Conservation (phyloP, 805 yeast genomes). For the Lachancea dasiensis region DNA sequence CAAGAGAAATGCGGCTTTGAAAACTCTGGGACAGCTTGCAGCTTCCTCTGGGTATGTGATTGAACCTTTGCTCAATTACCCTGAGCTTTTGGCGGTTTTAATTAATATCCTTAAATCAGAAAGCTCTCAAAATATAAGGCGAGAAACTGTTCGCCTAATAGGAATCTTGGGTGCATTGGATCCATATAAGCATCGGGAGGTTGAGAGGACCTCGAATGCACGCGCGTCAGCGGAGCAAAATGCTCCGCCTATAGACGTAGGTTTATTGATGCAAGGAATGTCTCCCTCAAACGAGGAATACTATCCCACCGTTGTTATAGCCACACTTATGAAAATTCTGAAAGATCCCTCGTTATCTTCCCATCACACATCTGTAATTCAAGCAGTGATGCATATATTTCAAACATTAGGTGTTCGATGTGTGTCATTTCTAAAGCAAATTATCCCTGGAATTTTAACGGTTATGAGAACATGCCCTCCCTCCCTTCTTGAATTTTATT, state of each 20-base stretch:
- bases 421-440: conserved; percentile 80
- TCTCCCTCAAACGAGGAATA: conserved; percentile 91
- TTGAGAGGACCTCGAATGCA: conserved; percentile 61
- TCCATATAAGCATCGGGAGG: conserved; percentile 91
- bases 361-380: conserved; percentile 90
- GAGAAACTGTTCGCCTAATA: conserved; percentile 82
- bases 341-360: conserved; percentile 78
- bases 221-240: conserved; percentile 58
- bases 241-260: conserved; percentile 86
- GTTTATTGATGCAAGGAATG: conserved; percentile 86
- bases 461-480: conserved; percentile 82
- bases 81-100: conserved; percentile 76
- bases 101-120: conserved; percentile 80
- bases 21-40: conserved; percentile 81
- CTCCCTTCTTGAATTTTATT: conserved; percentile 76
- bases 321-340: conserved; percentile 73
- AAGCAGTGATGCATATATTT: conserved; percentile 86
- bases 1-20: conserved; percentile 85
- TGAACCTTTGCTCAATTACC: conserved; percentile 87
- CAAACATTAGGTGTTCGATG: conserved; percentile 84
- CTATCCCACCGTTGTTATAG: conserved; percentile 90
- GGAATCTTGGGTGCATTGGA: conserved; percentile 96
- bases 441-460: conserved; percentile 77
- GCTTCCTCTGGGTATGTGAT: conserved; percentile 92
- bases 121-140: conserved; percentile 60